Base-by-base conservation (phyloP, 805 yeast species). In the Torulaspora gathmanii region DNA sequence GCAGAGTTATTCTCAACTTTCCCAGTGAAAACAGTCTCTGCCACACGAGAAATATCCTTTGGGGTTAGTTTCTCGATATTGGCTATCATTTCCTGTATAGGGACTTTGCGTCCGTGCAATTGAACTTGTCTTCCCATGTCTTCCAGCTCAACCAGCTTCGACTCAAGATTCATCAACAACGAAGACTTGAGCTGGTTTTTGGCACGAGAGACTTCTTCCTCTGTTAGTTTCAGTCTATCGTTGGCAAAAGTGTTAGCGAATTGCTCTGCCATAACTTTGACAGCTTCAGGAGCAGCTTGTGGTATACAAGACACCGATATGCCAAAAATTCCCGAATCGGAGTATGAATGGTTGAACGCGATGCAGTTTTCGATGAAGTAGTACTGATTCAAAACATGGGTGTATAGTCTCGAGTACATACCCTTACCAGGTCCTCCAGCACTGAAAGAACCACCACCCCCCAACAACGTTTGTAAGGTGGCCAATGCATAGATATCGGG, bases 401-500 rank as follows among this genome's bases (percentile, higher is more conserved):
- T 87, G 70, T 89, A 93, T 19, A 95, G 77, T 47, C 98, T 76
- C 3, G 96, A 87, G 64, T 89, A 93, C 98, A 93, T 90, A 3
- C 99, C 99, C 67, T 93, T 93, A 43, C 99, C 99, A 13, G 99
- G 99, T 0, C 99, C 99, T 53, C 99, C 99, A 8, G 99, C 98
- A 15, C 95, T 83, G 61, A 93, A 93, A 1, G 98, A 89, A 4
- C 96, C 95, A 46, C 98, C 99, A 29, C 98, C 97, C 34, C 99
- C 99, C 11, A 93, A 70, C 17, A 91, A 71, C 48, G 90, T 87
- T 63, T 93, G 98, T 46, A 93, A 72, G 1, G 89, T 81, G 1
- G 98, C 96, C 31, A 89, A 70, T 1, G 95, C 95, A 59, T 93
- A 93, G 35, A 90, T 80, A 56, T 93, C 97, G 15, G 86, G 87